Base-by-base conservation (phyloP, 371 early-diverging fungal genomes). In the Haplosporangium sp. region DNA sequence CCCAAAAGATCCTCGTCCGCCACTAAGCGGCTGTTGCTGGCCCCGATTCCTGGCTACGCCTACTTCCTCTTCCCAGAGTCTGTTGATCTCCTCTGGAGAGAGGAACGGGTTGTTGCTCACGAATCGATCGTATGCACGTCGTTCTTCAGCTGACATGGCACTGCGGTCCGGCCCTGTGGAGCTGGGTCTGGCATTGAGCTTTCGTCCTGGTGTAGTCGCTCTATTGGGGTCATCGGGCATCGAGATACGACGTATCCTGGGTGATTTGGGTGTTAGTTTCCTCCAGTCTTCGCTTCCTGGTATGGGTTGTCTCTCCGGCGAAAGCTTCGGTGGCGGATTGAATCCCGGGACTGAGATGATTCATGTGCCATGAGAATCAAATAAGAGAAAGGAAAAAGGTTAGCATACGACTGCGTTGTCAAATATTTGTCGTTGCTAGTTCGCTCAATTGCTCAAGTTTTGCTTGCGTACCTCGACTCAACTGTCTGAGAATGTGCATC, bases 241-340 rank as follows among this genome's bases (percentile, higher is more conserved):
- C 29, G 62, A 60, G 5, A 77, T 59, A 37, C 61, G 51, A 21
- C 38, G 58, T 20, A 72, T 77, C 43, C 73, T 41, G 14, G 63
- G 48, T 29, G 79, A 60, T 42, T 57, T 77, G 18, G 79, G 79
- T 5, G 79, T 77, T 1, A 77, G 60, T 40, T 77, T 77, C n/a
- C 60, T 61, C 79, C 79, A 77, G 1, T 71, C 21, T 29, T 58
- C 51, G 40, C 72, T 72, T 66, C 79, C 79, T 60, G 79, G 72
- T 20, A 77, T 60, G 1, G 67, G 68, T 13, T 59, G 54, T 47
- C 79, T 67, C 16, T 72, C 79, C 4, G 72, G 62, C 1, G 62
- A 59, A 37, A 72, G 72, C 23, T 64, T 59, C 21, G 68, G 56
- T 12, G 65, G 59, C 29, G 67, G 79, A 54, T 67, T 68, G 50